Percentiles rank a stretch among this genome's conserved stretches.
Evolutionary conservation across 768 basidiomycete species (phyloP).

Genomic region (Terana coerulea): DNA sequence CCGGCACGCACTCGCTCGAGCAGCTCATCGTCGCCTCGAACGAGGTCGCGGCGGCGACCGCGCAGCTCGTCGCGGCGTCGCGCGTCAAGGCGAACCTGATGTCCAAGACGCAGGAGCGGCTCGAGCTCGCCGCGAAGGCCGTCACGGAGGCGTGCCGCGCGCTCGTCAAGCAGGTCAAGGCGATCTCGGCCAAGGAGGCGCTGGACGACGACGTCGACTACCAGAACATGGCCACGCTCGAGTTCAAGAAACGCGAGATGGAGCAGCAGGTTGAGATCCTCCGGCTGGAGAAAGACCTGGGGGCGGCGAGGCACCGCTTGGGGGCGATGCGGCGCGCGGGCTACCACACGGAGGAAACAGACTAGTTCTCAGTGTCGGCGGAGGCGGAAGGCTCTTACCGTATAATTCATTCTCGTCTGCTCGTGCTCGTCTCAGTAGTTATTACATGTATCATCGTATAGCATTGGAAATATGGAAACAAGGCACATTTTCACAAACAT

Average conservation of each 20-base stretch:
- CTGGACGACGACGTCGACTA: slow-evolving; percentile 81
- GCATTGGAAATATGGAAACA: slow-evolving; percentile 12
- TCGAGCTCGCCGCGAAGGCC: slow-evolving; percentile 95
- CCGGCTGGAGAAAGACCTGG: slow-evolving; percentile 92
- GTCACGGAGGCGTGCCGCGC: slow-evolving; percentile 98
- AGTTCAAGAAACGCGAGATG: slow-evolving; percentile 98
- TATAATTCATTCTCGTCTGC: background rate
- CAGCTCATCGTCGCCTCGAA: slow-evolving; percentile 99
- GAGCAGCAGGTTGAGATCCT: slow-evolving; percentile 99
- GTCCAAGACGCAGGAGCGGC: slow-evolving; percentile 96
- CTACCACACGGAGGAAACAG: slow-evolving; percentile 76
- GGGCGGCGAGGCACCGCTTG: slow-evolving; percentile 76
- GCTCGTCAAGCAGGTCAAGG: slow-evolving; percentile 94
- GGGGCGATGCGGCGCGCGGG: slow-evolving; percentile 87
- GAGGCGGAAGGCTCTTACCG: background rate
- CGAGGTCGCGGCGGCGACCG: slow-evolving; percentile 95
- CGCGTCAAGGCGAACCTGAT: slow-evolving; percentile 97
- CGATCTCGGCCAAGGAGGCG: slow-evolving; percentile 79
- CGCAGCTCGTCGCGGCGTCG: slow-evolving; percentile 97
- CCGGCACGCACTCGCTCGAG: slow-evolving; percentile 94
- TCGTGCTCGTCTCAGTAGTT: background rate
- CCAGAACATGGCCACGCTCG: slow-evolving; percentile 87
- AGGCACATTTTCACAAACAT: slow-evolving; percentile 11
- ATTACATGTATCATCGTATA: slow-evolving; percentile 12
- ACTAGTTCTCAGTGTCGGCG: slow-evolving; percentile 10